phyloP scores from a whole-genome alignment of 805 yeast genomes.

The Wickerhamomyces canadensis region DNA sequence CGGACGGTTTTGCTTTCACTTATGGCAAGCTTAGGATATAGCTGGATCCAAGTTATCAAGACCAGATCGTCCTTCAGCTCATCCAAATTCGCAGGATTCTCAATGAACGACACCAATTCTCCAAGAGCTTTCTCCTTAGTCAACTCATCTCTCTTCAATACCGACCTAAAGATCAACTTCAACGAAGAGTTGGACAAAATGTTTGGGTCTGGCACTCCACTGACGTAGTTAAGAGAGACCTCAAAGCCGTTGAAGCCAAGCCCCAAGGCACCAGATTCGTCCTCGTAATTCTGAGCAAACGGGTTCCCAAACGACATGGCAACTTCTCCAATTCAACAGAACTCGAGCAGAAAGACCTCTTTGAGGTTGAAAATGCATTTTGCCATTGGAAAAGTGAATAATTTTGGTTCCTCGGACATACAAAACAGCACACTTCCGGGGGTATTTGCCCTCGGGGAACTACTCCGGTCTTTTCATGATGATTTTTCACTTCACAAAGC shows the following conservation, averaged over 20 bases:
- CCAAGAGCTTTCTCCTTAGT: conserved; percentile 77
- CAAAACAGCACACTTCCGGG: no score
- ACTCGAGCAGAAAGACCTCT: no score
- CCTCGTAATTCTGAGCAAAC: conserved; percentile 10
- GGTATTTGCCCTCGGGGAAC: not conserved
- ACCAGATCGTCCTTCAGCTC: conserved; percentile 46
- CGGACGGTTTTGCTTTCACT: conserved; percentile 69
- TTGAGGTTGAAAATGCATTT: no score
- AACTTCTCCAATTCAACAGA: not conserved
- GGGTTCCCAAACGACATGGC: conserved; percentile 25
- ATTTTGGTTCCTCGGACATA: no score
- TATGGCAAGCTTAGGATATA: conserved; percentile 73
- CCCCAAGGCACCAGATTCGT: conserved; percentile 19
- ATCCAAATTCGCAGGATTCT: conserved; percentile 11
- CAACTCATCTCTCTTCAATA: conserved; percentile 74
- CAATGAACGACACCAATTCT: conserved; percentile 40
- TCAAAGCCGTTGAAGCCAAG: conserved; percentile 40
- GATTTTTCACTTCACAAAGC: not conserved
- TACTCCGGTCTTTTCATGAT: not conserved
- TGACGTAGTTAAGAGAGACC: conserved; percentile 67
- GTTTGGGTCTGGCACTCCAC: conserved; percentile 72
- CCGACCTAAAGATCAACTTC: conserved; percentile 64
- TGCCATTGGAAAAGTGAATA: not conserved
- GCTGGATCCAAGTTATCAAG: conserved; percentile 66
- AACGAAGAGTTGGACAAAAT: conserved; percentile 41